phyloP scores from a whole-genome alignment of 768 basidiomycete genomes.

The Scleroderma bovista region DNA sequence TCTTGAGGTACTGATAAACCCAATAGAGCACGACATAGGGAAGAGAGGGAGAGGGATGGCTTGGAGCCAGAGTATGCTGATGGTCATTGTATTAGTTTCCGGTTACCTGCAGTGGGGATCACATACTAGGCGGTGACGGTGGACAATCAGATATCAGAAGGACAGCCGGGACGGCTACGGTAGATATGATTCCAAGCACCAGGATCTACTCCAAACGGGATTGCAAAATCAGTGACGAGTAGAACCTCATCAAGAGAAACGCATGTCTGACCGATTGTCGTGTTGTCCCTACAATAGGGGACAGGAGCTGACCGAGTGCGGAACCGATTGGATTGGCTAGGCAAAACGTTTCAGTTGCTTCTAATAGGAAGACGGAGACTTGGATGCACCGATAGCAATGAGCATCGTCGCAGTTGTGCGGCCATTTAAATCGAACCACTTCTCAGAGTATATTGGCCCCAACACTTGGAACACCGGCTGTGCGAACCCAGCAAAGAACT shows the following conservation, averaged over 20 bases:
- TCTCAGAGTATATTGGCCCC: conserved; percentile 70
- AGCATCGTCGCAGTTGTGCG: conserved; percentile 65
- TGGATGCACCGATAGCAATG: conserved; percentile 40
- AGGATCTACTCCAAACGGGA: conserved; percentile 53
- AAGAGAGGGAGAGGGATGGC: conserved; percentile 45
- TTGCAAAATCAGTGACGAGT: not conserved
- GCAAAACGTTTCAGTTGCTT: not conserved
- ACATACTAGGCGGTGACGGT: conserved; percentile 71
- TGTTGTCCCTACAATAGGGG: conserved; percentile 52
- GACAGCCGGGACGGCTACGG: conserved; percentile 51
- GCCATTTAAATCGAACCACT: conserved; percentile 67
- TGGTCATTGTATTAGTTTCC: not conserved
- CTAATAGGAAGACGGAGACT: too few species aligned
- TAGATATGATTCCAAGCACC: conserved; percentile 65
- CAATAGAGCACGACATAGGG: conserved; percentile 50
- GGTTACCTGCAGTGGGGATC: not conserved
- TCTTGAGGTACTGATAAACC: conserved; percentile 37
- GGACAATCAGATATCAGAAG: conserved; percentile 58
- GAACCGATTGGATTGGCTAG: conserved; percentile 70
- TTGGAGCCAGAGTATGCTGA: conserved; percentile 67
- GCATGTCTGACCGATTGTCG: conserved; percentile 49
- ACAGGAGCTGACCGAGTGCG: conserved; percentile 70
- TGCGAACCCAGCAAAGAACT: conserved; percentile 56
- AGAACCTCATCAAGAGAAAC: not conserved
- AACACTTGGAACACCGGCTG: conserved; percentile 69